Conservation (phyloP, 805 yeast genomes). For the Candida maris region DNA sequence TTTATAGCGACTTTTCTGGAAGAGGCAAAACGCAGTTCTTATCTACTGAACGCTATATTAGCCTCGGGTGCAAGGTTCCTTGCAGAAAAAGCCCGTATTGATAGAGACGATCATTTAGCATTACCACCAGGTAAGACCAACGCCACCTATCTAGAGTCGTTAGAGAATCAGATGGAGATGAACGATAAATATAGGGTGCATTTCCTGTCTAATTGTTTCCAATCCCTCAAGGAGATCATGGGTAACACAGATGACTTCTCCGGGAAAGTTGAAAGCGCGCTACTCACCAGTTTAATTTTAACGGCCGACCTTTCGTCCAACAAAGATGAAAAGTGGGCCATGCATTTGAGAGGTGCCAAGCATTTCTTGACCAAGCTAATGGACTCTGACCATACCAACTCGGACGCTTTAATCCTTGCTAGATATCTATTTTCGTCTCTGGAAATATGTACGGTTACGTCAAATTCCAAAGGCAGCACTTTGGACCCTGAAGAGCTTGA, state of each 20-base stretch:
- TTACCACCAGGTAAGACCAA: conserved; percentile 5
- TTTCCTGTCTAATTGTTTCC: conserved; percentile 62
- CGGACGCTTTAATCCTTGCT: conserved; percentile 21
- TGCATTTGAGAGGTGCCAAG: conserved; percentile 62
- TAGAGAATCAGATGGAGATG: conserved; percentile 20
- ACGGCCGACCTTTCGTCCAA: conserved; percentile 59
- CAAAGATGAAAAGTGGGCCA: conserved; percentile 53
- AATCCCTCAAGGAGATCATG: conserved; percentile 47
- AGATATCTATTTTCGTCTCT: conserved; percentile 40
- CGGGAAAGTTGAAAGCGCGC: conserved; percentile 59
- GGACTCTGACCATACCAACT: conserved; percentile 6
- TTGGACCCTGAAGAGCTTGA: conserved; percentile 42
- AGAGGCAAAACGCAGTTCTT: conserved; percentile 43
- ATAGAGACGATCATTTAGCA: conserved; percentile 12
- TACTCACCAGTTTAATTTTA: conserved; percentile 59
- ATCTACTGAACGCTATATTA: conserved; percentile 60
- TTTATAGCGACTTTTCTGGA: conserved; percentile 23
- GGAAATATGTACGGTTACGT: conserved; percentile 54
- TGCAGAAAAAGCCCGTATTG: conserved; percentile 25
- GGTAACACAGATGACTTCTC: conserved; percentile 32
- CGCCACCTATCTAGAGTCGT: conserved; percentile 7
- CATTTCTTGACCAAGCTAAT: conserved; percentile 48
- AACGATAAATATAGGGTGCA: conserved; percentile 57
- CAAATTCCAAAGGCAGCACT: conserved; percentile 50
- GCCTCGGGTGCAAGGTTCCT: conserved; percentile 65